phyloP scores from a whole-genome alignment of 106 monocot species.

The Dactylorhiza incarnata region DNA sequence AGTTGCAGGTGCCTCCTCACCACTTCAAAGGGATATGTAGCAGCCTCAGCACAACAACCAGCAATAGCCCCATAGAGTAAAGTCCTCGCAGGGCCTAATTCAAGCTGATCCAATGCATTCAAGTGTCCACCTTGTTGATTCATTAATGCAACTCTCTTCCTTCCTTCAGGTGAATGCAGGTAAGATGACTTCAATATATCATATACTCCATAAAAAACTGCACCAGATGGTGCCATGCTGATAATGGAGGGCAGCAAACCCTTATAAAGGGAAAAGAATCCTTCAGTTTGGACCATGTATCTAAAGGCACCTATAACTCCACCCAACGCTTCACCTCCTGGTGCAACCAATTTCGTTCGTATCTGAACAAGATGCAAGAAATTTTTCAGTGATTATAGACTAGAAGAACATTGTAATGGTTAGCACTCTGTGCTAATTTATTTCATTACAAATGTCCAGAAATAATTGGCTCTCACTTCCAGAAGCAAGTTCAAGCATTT shows the following conservation, averaged over 20 bases:
- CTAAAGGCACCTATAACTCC: conserved; percentile 75
- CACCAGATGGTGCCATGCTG: conserved; percentile 97
- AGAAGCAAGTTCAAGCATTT: too few relatives aligned
- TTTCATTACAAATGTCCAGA: too few relatives aligned
- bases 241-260: conserved; percentile 86
- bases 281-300: conserved; percentile 81
- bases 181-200: conserved; percentile 86
- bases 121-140: conserved; percentile 43
- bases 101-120: conserved; percentile 75
- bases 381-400: background rate
- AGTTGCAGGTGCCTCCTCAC: conserved; percentile 80
- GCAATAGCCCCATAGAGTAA: conserved; percentile 92
- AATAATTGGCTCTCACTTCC: too few relatives aligned
- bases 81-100: conserved; percentile 69
- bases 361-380: conserved; percentile 38
- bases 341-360: conserved; percentile 89
- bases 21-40: conserved; percentile 96
- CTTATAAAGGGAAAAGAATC: conserved; percentile 93
- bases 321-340: conserved; percentile 91
- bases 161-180: conserved; percentile 80
- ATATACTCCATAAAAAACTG: conserved; percentile 97
- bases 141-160: conserved; percentile 44
- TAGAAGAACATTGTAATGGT: too few relatives aligned
- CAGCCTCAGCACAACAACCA: conserved; percentile 90
- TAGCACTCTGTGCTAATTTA: too few relatives aligned